Evolutionary conservation across 306 rosid species (phyloP), one percentile per base, ranked within the genome.

Genomic region (Cicer bijugum): DNA sequence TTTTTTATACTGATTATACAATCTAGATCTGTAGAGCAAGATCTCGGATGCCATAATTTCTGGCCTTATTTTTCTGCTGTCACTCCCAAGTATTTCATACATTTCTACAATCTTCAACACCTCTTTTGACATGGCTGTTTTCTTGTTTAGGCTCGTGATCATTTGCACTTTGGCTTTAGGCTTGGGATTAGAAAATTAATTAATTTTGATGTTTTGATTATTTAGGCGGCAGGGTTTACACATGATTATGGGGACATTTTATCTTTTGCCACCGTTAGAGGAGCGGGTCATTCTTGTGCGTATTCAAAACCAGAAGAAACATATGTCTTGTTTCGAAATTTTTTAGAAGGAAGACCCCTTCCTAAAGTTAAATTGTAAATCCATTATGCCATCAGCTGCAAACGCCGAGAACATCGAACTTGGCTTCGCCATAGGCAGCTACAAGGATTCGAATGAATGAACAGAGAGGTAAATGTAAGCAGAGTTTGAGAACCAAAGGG

Each of bases 401-500:
- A 38, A 94, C 96, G 1, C 98, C 98, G 83, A 87, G 85, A 0
- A 85, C 1, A 48, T 94, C 85, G 59, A 94, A 94, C 50, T 86
- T 85, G 8, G 96, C 95, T 37, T 94, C 98, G 0, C 98, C 98
- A 9, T 91, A 94, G 0, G 98, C 98, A 0, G 97, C 97, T 20
- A 94, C 58, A 0, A 94, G 89, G 97, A 94, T 94, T 80, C 91
- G 98, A 12, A 94, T 91, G 74, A 94, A 94, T 1, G 98, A 94
- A 94, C 98, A 0, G 98, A 94, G 47, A 94, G 90, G 69, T 71
- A 94, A 8, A 94, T 94, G 61, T 94, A 94, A 0, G 99, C 95
- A 1, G 99, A 94, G 57, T 94, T 94, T 2, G 97, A 94, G 73
- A 94, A 86, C 96, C 99, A 94, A 46, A 94, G 91, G 2, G 99